Conservation (phyloP, 176 grass and related monocot genomes). For the Cymbopogon citratus region DNA sequence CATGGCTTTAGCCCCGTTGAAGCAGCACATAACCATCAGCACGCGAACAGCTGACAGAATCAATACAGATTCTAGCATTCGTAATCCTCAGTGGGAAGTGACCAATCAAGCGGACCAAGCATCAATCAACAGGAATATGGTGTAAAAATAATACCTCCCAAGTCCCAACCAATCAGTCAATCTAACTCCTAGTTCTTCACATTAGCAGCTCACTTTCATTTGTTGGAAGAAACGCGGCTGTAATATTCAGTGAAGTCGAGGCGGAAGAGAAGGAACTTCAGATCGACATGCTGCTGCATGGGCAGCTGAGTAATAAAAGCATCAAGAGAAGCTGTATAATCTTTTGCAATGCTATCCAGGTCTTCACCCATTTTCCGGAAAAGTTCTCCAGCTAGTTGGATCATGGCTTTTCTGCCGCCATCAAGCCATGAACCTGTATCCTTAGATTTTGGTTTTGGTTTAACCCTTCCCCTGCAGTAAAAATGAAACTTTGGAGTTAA, state of each 20-base stretch:
- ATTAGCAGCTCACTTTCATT: constrained; percentile 37
- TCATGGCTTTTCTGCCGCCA: constrained; percentile 77
- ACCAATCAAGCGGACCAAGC: constrained; percentile 9
- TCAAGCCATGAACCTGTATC: constrained; percentile 50
- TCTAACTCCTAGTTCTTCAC: constrained; percentile 27
- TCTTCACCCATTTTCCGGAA: constrained; percentile 84
- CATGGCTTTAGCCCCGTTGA: constrained; percentile 17
- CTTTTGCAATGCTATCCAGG: constrained; percentile 81
- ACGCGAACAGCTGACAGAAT: background rate
- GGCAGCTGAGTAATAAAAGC: constrained; percentile 86
- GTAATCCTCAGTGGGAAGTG: background rate
- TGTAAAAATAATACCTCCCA: constrained; percentile 33
- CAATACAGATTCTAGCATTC: background rate
- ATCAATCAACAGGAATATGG: constrained; percentile 18
- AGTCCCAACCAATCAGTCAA: constrained; percentile 22
- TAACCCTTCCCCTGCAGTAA: constrained; percentile 57
- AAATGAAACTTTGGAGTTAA: background rate
- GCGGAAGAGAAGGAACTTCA: constrained; percentile 94
- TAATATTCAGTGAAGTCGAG: constrained; percentile 95
- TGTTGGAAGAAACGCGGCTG: constrained; percentile 46
- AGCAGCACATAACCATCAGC: constrained; percentile 16
- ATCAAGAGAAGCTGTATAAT: constrained; percentile 79
- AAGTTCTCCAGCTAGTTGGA: constrained; percentile 70
- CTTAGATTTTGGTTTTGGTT: constrained; percentile 33
- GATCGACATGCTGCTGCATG: constrained; percentile 85